Evolutionary conservation across 345 rosid species (phyloP).

Genomic region (Gossypium ekmanianum): DNA sequence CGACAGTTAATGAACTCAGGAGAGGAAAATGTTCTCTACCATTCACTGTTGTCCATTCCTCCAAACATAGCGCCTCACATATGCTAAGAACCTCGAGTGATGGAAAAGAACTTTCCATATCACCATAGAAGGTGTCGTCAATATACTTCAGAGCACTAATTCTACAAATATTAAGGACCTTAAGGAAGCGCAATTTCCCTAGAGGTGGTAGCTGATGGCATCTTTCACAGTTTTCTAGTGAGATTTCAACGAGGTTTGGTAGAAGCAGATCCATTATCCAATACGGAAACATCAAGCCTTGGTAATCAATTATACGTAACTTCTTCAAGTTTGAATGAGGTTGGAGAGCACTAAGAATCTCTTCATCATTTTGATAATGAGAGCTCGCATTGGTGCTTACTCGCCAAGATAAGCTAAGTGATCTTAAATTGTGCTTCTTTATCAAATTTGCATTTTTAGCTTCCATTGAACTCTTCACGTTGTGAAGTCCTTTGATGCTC

Average conservation of each 20-base stretch:
- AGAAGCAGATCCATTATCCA: too few relatives aligned
- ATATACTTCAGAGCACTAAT: too few relatives aligned
- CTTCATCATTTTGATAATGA: background rate
- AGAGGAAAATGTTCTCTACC: too few relatives aligned
- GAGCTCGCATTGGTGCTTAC: background rate
- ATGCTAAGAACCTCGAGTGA: too few relatives aligned
- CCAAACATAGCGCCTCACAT: too few relatives aligned
- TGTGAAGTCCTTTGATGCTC: background rate
- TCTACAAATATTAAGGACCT: background rate
- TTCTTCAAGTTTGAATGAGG: constrained; percentile 11
- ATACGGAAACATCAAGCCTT: background rate
- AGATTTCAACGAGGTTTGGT: too few relatives aligned
- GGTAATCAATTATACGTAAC: background rate
- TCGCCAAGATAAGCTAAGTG: background rate
- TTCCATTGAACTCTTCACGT: background rate
- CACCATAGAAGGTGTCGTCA: too few relatives aligned
- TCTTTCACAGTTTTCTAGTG: background rate
- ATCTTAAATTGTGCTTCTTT: background rate
- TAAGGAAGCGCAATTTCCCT: background rate
- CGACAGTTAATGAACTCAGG: too few relatives aligned
- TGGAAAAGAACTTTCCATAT: too few relatives aligned
- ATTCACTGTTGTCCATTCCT: too few relatives aligned
- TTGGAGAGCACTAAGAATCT: constrained; percentile 7
- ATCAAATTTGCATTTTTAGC: constrained; percentile 3
- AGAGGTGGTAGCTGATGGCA: constrained; percentile 5